phyloP scores from a whole-genome alignment of 2,329 filamentous ascomycete species.

The Ceratocystis smalleyi region DNA sequence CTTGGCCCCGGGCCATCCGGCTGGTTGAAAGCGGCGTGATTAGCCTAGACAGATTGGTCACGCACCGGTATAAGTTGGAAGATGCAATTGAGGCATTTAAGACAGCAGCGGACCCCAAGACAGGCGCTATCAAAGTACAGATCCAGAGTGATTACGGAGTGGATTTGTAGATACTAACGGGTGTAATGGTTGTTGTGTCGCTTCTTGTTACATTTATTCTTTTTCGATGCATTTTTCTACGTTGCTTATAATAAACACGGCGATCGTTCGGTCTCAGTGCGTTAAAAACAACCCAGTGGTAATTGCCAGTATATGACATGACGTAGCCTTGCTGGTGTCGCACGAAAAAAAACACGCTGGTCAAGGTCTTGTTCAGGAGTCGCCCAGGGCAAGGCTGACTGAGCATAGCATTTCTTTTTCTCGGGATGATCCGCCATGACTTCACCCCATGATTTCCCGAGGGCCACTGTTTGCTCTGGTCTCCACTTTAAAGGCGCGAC shows the following conservation, averaged over 20 bases:
- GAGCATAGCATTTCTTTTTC: not conserved
- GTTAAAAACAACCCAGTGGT: not conserved
- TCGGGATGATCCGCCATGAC: conserved; percentile 10
- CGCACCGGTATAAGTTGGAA: conserved; percentile 72
- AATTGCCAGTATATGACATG: not conserved
- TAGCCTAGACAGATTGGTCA: conserved; percentile 67
- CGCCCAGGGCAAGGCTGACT: not conserved
- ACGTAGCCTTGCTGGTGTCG: not conserved
- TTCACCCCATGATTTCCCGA: conserved; percentile 14
- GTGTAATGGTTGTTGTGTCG: not conserved
- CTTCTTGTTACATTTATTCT: not conserved
- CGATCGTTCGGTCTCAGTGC: not conserved
- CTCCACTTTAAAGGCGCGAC: conserved; percentile 4
- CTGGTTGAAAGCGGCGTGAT: conserved; percentile 73
- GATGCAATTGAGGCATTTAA: conserved; percentile 81
- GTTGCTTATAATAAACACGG: not conserved
- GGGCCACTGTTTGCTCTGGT: not conserved
- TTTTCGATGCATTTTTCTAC: not conserved
- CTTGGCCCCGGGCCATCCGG: conserved; percentile 85
- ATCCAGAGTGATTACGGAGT: conserved; percentile 47
- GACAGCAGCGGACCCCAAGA: conserved; percentile 74
- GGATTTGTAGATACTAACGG: conserved; percentile 4
- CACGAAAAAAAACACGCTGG: not conserved
- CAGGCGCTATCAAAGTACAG: conserved; percentile 93
- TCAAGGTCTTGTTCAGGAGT: not conserved